Conservation (phyloP, 345 rosid genomes). For the Rhizophora mangle region DNA sequence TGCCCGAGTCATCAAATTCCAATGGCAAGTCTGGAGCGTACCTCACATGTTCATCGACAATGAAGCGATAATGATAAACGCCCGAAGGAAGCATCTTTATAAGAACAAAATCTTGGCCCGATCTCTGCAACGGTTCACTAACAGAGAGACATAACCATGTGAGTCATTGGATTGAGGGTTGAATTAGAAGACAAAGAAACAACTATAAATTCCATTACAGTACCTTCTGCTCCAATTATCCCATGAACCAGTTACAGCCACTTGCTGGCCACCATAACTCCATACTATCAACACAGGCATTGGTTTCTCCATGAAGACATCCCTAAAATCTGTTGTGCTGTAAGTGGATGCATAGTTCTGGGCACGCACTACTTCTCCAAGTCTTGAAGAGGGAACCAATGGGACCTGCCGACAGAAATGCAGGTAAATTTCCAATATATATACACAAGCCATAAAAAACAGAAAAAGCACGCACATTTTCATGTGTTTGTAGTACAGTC, state of each 20-base stretch:
- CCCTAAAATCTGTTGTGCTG: conserved; percentile 17
- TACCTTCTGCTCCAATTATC: conserved; percentile 55
- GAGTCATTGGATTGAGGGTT: not conserved
- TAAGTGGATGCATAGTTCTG: conserved; percentile 16
- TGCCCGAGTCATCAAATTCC: conserved; percentile 38
- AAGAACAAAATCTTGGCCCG: conserved; percentile 47
- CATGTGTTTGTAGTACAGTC: not conserved
- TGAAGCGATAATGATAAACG: conserved; percentile 52
- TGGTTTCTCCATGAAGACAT: conserved; percentile 22
- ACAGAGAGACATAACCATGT: conserved; percentile 4
- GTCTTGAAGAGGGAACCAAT: conserved; percentile 21
- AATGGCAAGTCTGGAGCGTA: conserved; percentile 49
- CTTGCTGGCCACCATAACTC: conserved; percentile 56
- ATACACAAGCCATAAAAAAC: too few relatives aligned
- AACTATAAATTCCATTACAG: conserved; percentile 8
- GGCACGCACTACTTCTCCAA: conserved; percentile 17
- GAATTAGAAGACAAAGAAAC: not conserved
- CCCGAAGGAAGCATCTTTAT: conserved; percentile 53
- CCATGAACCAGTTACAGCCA: conserved; percentile 70
- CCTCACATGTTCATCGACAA: conserved; percentile 45
- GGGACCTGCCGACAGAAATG: conserved; percentile 31
- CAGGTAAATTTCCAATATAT: not conserved
- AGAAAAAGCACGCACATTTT: not conserved
- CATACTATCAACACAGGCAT: conserved; percentile 48
- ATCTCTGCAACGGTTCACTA: conserved; percentile 46